Evolutionary conservation across 208 protist species (phyloP), one percentile per base, ranked within the genome.

Genomic region (Acanthamoeba culbertsoni): DNA sequence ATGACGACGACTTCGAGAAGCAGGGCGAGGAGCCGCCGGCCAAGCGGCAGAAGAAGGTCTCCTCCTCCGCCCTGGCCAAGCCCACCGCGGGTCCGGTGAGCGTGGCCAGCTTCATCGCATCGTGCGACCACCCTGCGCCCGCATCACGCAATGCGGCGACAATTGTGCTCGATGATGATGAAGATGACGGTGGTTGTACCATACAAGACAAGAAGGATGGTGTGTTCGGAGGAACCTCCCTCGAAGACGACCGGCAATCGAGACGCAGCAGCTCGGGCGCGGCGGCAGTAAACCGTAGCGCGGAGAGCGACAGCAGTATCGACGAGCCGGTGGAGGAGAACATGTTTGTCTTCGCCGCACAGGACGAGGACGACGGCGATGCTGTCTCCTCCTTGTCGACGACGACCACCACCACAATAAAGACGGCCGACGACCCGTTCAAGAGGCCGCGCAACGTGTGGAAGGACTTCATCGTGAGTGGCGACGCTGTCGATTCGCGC

Each of bases 381-480:
- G 12, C 12, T 55, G 48, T 18, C 48, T 55, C 48, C 48, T 23
- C 8, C 20, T 28, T 26, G 23, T 7, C 55, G 23, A 63, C 10
- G n/a, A 68, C 59, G 59, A 68, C n/a, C 59, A 68, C 59, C n/a
- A 42, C 53, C 14, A 28, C 18, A 8, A 68, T 33, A 2, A 68
- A 7, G 28, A 79, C 23, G 20, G 48, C 68, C 1, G 35, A 6
- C 37, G 31, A 20, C 23, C 37, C 73, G 42, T 84, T 84, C 73
- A 84, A 84, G 73, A 37, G 73, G 55, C 73, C 73, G n/a, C 73
- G 35, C 18, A 84, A 84, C 42, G 73, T 84, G 43, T 84, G 73
- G 73, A 84, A 84, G 73, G 43, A 84, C 73, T 84, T 84, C 73
- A 84, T 55, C 28, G 43, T 84, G 68, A 42, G 68, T 26, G 59